Base-by-base conservation (phyloP, 345 rosid genomes). In the Erucastrum elatum region DNA sequence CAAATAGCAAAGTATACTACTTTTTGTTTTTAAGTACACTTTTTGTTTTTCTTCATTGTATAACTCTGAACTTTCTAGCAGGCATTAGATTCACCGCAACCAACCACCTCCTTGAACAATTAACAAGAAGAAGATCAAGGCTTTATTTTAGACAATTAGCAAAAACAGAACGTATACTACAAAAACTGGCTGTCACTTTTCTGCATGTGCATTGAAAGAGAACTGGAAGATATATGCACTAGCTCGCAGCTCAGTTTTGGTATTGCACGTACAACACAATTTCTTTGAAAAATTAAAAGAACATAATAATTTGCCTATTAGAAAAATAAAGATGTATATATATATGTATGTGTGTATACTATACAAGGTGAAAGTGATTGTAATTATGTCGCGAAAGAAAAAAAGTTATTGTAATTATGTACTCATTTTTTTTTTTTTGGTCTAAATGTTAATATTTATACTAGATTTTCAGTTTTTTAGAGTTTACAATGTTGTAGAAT, bases 21-120 rank as follows among this genome's bases (percentile, higher is more conserved):
- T 73, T 72, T 77, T 21, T 21, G 21, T 21, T 21, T 49, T 3
- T 2, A 78, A 4, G 74, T 66, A 73, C 70, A 79, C 78, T 79
- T 64, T 64, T 67, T 66, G 41, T 65, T 72, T 79, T 53, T 73
- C 34, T 39, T 69, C n/a, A 30, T 53, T 69, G 71, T 74, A 63
- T 31, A 74, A 68, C 29, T 69, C 69, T 75, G 55, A 80, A 69
- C 75, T 75, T 75, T 80, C 75, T 75, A 80, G 55, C 62, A 62
- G 70, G 73, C 84, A 75, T 75, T 66, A 66, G 68, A 81, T 81
- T 75, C 80, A 81, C 69, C 74, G 62, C 77, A 76, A 33, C 81
- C 77, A 76, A 33, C 81, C 49, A 75, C 77, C 68, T 53, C 67
- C 35, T 66, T 31, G 0, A 74, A 44, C 17, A 30, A 16, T 63